Conservation (phyloP, 1,139 yeast species). For the Yamadazyma sp. region DNA sequence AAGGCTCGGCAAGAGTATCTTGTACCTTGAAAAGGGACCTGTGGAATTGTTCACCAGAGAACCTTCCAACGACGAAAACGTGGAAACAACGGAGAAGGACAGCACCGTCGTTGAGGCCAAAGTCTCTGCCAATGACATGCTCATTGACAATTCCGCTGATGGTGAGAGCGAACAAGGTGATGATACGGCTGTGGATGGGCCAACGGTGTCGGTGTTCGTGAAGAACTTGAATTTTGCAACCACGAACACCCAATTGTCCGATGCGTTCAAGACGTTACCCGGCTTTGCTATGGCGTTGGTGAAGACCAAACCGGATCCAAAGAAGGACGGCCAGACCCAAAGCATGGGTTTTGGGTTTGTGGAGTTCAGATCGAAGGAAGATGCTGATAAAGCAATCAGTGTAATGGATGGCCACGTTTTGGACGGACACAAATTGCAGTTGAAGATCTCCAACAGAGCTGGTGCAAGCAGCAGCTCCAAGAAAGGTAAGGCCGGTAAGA, state of each 20-base stretch:
- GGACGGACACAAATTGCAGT: conserved; percentile 87
- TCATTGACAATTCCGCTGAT: conserved; percentile 23
- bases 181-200: conserved; percentile 50
- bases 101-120: conserved; percentile 33
- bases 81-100: conserved; percentile 15
- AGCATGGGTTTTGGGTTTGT: conserved; percentile 99
- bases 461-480: conserved; percentile 35
- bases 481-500: conserved; percentile 32
- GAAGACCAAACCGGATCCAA: conserved; percentile 87
- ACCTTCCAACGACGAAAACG: conserved; percentile 41
- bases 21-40: conserved; percentile 94
- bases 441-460: conserved; percentile 81
- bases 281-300: conserved; percentile 86
- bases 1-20: conserved; percentile 79
- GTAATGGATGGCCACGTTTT: conserved; percentile 75
- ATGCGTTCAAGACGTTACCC: conserved; percentile 63
- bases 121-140: conserved; percentile 27
- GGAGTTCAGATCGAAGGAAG: conserved; percentile 76
- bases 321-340: conserved; percentile 53
- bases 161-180: conserved; percentile 35
- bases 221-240: conserved; percentile 91
- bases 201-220: conserved; percentile 83
- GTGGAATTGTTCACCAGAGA: conserved; percentile 69
- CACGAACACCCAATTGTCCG: conserved; percentile 54
- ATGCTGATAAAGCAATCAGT: conserved; percentile 74